These are phyloP conservation scores for Hibiscus trionum DNA, from an alignment of 345 rosid species.

Conservation along the genomic window DNA sequence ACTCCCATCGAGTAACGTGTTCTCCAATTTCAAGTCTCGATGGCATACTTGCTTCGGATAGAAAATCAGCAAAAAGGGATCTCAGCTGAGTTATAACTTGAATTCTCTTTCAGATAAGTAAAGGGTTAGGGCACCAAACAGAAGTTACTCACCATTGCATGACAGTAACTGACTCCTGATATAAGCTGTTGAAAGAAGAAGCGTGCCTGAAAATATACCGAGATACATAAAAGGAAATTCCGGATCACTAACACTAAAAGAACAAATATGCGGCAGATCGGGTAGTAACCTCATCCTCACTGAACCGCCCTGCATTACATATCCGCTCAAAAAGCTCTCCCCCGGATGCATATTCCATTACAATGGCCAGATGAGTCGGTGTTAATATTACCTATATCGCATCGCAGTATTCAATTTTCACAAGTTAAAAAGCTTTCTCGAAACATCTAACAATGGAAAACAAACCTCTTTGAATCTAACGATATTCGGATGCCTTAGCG, in stretches of 20 bases:
- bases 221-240: neutral
- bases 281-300: slow-evolving; percentile 58
- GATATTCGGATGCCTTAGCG: slow-evolving; percentile 76
- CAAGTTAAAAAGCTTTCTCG: slow-evolving; percentile 1
- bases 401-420: neutral
- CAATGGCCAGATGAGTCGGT: slow-evolving; percentile 79
- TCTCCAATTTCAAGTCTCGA: slow-evolving; percentile 89
- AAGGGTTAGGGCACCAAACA: slow-evolving; percentile 1
- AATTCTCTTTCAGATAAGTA: neutral
- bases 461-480: slow-evolving; percentile 77
- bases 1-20: slow-evolving; percentile 93
- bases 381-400: slow-evolving; percentile 55
- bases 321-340: slow-evolving; percentile 83
- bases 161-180: slow-evolving; percentile 74
- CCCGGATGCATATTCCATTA: slow-evolving; percentile 83
- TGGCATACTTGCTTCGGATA: slow-evolving; percentile 83
- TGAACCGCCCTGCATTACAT: slow-evolving; percentile 74
- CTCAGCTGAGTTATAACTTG: slow-evolving; percentile 6
- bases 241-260: neutral
- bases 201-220: slow-evolving; percentile 45
- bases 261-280: neutral
- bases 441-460: neutral
- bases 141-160: slow-evolving; percentile 46
- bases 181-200: slow-evolving; percentile 81
- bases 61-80: slow-evolving; percentile 6